phyloP scores from a whole-genome alignment of 2,329 filamentous ascomycete genomes.

The Cercospora janseana region DNA sequence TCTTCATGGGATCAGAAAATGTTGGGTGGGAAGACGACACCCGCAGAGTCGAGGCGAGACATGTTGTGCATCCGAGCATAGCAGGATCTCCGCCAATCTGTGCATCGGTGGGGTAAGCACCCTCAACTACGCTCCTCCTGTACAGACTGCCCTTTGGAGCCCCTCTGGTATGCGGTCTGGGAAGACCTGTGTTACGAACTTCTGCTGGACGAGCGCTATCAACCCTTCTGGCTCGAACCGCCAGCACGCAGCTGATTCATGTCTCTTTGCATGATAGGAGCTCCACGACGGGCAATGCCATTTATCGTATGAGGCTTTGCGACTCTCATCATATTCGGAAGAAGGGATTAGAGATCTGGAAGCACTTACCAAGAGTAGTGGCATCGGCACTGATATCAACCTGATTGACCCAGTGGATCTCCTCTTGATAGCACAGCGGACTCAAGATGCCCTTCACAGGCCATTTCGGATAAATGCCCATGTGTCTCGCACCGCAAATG shows the following conservation, averaged over 20 bases:
- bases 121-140: conserved; percentile 2
- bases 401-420: too few species aligned
- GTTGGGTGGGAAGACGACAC: background rate
- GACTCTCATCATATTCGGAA: background rate
- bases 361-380: background rate
- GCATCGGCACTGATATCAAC: background rate
- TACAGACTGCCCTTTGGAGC: conserved; percentile 1
- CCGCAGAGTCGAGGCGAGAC: conserved; percentile 5
- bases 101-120: too few species aligned
- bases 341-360: too few species aligned
- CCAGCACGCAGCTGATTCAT: too few species aligned
- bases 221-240: too few species aligned
- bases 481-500: too few species aligned
- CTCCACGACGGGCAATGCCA: conserved; percentile 6
- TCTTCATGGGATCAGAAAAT: background rate
- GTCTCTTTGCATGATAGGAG: background rate
- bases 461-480: too few species aligned
- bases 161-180: background rate
- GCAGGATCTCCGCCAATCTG: background rate
- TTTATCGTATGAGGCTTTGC: background rate
- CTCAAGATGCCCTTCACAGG: too few species aligned
- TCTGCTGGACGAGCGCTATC: too few species aligned
- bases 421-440: too few species aligned
- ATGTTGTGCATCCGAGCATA: background rate
- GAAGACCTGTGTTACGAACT: too few species aligned